A percentile compares a stretch with the other conserved stretches of the same genome.
These are phyloP conservation scores for Phaffomyces thermotolerans DNA, from an alignment of 805 yeast species.

Conservation along the genomic window DNA sequence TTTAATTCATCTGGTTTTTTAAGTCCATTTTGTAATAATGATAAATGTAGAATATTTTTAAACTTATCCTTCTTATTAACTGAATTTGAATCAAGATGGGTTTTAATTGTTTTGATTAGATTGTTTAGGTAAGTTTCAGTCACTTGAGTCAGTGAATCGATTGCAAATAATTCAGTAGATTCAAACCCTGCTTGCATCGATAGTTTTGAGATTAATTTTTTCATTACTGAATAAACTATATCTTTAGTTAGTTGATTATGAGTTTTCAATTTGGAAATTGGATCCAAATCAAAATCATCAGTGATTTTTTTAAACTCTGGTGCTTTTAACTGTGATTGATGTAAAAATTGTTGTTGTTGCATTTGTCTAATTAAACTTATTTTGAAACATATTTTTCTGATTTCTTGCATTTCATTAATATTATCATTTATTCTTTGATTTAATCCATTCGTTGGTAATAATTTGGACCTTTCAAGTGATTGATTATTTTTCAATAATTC, in stretches of 20 bases:
- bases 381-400: conserved; percentile 81
- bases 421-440: conserved; percentile 55
- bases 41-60: conserved; percentile 48
- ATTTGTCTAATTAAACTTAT: conserved; percentile 82
- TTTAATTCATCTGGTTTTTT: conserved; percentile 70
- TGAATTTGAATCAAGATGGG: conserved; percentile 59
- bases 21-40: conserved; percentile 82
- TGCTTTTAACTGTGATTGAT: conserved; percentile 63
- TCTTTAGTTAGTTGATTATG: conserved; percentile 56
- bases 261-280: conserved; percentile 65
- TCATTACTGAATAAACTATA: conserved; percentile 58
- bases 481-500: conserved; percentile 29
- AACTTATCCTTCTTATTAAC: conserved; percentile 24
- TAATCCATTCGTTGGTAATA: conserved; percentile 42
- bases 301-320: conserved; percentile 57
- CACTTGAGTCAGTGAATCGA: conserved; percentile 71
- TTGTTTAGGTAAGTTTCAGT: conserved; percentile 77
- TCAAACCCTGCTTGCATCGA: conserved; percentile 94
- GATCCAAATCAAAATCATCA: conserved; percentile 69
- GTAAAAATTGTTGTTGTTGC: conserved; percentile 76
- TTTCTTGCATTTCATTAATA: conserved; percentile 76
- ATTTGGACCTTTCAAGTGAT: conserved; percentile 29
- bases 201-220: conserved; percentile 65
- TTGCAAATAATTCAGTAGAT: conserved; percentile 67
- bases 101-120: conserved; percentile 60